Percentiles rank a stretch among this genome's conserved stretches.
Evolutionary conservation across 345 rosid species (phyloP).

Genomic region (Pugionium cornutum): DNA sequence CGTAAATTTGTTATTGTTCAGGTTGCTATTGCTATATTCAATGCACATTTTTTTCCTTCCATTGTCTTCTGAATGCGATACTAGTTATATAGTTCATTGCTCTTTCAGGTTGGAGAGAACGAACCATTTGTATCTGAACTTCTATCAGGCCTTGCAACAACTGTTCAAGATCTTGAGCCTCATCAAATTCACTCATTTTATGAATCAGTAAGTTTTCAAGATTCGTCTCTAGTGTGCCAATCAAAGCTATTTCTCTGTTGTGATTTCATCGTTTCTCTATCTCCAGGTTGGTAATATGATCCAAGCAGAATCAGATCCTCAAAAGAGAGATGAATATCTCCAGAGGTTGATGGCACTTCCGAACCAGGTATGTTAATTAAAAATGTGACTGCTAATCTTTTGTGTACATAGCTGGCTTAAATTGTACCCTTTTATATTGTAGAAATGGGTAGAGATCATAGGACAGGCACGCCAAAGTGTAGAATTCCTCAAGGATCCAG

Average conservation of each 20-base stretch:
- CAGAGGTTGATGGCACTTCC: slow-evolving; percentile 96
- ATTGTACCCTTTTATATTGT: slow-evolving; percentile 32
- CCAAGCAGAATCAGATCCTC: slow-evolving; percentile 95
- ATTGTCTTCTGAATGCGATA: slow-evolving; percentile 15
- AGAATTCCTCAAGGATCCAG: slow-evolving; percentile 87
- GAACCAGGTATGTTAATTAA: slow-evolving; percentile 61
- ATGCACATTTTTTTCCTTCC: slow-evolving; percentile 5
- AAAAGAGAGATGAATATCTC: slow-evolving; percentile 94
- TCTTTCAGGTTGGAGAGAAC: slow-evolving; percentile 86
- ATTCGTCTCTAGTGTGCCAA: slow-evolving; percentile 2
- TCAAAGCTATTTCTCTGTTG: slow-evolving; percentile 14
- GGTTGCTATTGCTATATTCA: slow-evolving; percentile 47
- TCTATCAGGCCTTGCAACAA: slow-evolving; percentile 84
- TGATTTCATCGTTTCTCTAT: slow-evolving; percentile 9
- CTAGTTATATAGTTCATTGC: slow-evolving; percentile 1
- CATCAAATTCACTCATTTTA: slow-evolving; percentile 98
- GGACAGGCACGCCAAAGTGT: slow-evolving; percentile 95
- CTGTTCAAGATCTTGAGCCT: slow-evolving; percentile 97
- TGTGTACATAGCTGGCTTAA: slow-evolving; percentile 26
- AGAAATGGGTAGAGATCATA: slow-evolving; percentile 98
- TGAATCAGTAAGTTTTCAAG: slow-evolving; percentile 72
- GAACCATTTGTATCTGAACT: slow-evolving; percentile 99
- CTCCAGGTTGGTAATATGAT: slow-evolving; percentile 94
- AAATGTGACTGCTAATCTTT: slow-evolving; percentile 7
- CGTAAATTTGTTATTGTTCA: slow-evolving; percentile 91